Evolutionary conservation across 2,329 filamentous ascomycete genomes (phyloP), one percentile per base, ranked within the genome.

Genomic region (Talaromyces sp.): DNA sequence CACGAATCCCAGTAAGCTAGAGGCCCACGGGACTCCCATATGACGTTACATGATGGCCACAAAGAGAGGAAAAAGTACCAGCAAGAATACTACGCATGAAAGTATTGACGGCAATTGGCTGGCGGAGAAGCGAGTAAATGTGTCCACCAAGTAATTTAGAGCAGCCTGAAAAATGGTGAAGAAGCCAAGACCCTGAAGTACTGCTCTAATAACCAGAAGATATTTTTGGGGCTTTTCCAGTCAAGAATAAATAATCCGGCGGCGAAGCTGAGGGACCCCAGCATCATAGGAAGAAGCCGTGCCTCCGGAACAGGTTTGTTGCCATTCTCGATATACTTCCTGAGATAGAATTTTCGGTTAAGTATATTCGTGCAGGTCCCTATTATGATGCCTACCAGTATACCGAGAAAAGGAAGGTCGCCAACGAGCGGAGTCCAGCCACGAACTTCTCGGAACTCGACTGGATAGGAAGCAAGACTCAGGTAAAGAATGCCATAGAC

Each of bases 11-110:
- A 75, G 75, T 13, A 80, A 65, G 28, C 70, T 73, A 7, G 73
- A 73, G 8, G 77, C 78, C 78, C 77, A 80, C 54, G 77, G 74
- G 15, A 78, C 75, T 5, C 78, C 77, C 15, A 80, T 66, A 11
- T 69, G 65, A 2, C 69, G 31, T 54, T 77, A 80, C 72, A 80
- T 74, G 25, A 75, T 67, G 1, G 65, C 70, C 6, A 76, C 78
- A 67, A 79, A 79, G 13, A 80, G 66, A 1, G 78, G 78, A 61
- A 80, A n/a, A 79, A 5, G 69, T 72, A 8, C 77, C 76, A 43
- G 76, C 78, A 36, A 77, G 77, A n/a, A 78, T 58, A 1, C 75
- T 77, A 17, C 78, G 70, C 11, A 80, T 60, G 5, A 81, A 70
- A 0, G 76, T 73, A 62, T 75, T 79, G 11, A 75, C 78, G 1